Evolutionary conservation across 192 early-diverging fungal species (phyloP), one percentile per base, ranked within the genome.

Genomic region (Coemansia pectinata): DNA sequence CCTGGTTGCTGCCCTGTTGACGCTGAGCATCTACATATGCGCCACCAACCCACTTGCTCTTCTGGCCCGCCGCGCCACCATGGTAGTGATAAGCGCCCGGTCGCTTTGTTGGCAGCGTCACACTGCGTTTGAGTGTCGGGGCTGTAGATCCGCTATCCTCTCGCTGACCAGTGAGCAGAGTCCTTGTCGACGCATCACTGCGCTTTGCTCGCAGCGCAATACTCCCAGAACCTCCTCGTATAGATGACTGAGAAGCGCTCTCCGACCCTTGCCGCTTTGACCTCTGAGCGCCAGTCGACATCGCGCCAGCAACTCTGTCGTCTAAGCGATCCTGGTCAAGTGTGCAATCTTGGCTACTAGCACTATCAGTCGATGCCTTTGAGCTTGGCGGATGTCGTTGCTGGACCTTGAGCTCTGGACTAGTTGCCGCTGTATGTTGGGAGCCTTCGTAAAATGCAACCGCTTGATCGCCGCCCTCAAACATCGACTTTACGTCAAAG

Each of bases 401-500:
- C 44, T 36, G 53, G 15, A 27, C 45, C 10, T 42, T 34, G 31
- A 58, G 31, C 29, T 33, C 29, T 15, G 55, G 61, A 15, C 41
- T 36, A 14, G 12, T 31, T 17, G 36, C 27, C 14, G 34, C 59
- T 62, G 47, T 55, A 12, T 55, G 52, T 9, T 55, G 52, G 14
- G 52, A 55, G 10, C 52, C 25, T 5, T 55, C 52, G 5, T 27
- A 27, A 14, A 55, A 55, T 9, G 55, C 11, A 1, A n/a, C 55
- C 0, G 55, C 33, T 19, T 63, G 44, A 14, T 70, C 73, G 44
- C 45, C 66, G 15, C 31, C 48, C 33, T 78, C 71, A 42, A 78
- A 73, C 7, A 78, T 78, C 23, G 76, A 67, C 63, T 61, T 70
- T 14, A 82, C 67, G 62, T 82, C 79, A 77, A 82, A 82, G 36